Conservation (phyloP, 139 green algal species). For the Tetraselmis chui region DNA sequence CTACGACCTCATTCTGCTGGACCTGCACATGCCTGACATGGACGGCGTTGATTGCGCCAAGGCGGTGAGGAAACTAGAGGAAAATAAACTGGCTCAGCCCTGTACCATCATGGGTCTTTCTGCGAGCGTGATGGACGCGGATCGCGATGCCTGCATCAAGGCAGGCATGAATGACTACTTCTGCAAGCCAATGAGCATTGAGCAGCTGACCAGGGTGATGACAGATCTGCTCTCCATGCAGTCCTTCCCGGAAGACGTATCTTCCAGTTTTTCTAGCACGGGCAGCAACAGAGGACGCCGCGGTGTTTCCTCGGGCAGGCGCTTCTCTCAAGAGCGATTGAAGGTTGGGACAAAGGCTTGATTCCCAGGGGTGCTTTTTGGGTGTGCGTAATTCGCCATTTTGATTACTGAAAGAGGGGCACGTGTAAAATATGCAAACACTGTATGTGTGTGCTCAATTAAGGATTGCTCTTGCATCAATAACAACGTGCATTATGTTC, state of each 20-base stretch:
- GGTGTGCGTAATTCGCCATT: too few relatives aligned
- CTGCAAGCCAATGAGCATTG: not conserved
- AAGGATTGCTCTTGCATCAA: not conserved
- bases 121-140: not conserved
- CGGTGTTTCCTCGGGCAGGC: too few relatives aligned
- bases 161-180: not conserved
- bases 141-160: not conserved
- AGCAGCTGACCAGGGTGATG: not conserved
- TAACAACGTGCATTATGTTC: not conserved
- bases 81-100: not conserved
- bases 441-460: too few relatives aligned
- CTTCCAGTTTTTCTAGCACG: too few relatives aligned
- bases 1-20: not conserved
- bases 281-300: too few relatives aligned
- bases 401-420: too few relatives aligned
- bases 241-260: too few relatives aligned
- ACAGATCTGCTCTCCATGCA: not conserved
- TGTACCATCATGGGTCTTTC: not conserved
- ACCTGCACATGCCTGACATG: not conserved
- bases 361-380: too few relatives aligned
- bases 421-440: too few relatives aligned
- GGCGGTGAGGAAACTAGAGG: not conserved
- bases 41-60: not conserved
- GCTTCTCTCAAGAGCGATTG: too few relatives aligned
- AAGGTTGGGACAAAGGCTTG: too few relatives aligned